Conservation (phyloP, 116 monocot species). For the Trichopus zeylanicus region DNA sequence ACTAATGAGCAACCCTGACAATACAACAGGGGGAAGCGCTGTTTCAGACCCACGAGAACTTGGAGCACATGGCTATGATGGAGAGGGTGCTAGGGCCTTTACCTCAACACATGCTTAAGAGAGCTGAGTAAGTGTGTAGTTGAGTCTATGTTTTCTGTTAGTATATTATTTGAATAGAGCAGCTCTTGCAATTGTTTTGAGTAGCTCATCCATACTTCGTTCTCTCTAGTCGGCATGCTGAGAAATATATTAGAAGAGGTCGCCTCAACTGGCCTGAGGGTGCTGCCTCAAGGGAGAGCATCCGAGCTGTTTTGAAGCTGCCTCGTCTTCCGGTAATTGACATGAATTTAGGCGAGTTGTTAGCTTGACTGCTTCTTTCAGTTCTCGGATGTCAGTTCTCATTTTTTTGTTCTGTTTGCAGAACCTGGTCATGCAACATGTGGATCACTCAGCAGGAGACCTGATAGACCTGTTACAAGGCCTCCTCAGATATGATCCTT, state of each 20-base stretch:
- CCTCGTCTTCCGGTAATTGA: constrained; percentile 49
- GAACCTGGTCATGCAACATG: constrained; percentile 52
- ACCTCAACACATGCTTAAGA: constrained; percentile 58
- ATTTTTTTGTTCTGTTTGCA: constrained; percentile 9
- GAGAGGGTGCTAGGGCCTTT: constrained; percentile 73
- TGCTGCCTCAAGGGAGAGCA: constrained; percentile 60
- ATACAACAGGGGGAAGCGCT: constrained; percentile 62
- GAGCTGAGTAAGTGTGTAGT: constrained; percentile 48
- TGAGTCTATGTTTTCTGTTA: not conserved
- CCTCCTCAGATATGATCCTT: constrained; percentile 48
- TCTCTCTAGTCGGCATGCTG: constrained; percentile 48
- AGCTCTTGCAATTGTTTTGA: not conserved
- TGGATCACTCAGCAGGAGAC: constrained; percentile 54
- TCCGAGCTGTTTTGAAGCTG: constrained; percentile 54
- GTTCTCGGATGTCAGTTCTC: not conserved
- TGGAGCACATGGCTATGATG: constrained; percentile 93
- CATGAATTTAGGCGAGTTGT: no score
- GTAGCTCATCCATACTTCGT: no score
- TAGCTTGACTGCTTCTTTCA: no score
- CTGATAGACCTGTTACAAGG: constrained; percentile 46
- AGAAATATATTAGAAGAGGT: constrained; percentile 68
- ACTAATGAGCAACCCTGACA: not conserved
- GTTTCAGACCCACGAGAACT: constrained; percentile 87
- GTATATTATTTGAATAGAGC: not conserved
- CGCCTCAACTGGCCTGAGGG: constrained; percentile 82